These are phyloP conservation scores for Sideroxylon spinosum DNA, from an alignment of 179 eudicot genomes.

Conservation along the genomic window DNA sequence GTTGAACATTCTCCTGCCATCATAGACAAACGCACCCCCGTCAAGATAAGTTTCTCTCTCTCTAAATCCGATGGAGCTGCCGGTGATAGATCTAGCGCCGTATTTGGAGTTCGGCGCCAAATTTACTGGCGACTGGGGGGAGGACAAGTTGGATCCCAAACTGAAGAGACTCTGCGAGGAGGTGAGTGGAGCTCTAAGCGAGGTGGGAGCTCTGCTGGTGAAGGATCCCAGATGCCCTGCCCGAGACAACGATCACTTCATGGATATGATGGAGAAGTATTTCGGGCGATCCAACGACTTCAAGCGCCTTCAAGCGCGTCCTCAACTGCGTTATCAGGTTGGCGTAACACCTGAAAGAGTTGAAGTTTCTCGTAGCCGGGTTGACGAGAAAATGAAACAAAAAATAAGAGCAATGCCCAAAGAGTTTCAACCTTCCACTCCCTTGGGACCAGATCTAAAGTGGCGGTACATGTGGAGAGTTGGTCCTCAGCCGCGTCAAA, in stretches of 20 bases:
- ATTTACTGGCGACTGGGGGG: background rate
- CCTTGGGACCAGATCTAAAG: conserved; percentile 87
- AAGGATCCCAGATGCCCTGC: conserved; percentile 81
- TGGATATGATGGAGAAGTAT: conserved; percentile 92
- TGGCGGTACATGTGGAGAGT: conserved; percentile 99
- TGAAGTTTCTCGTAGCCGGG: conserved; percentile 94
- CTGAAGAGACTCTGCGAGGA: conserved; percentile 47
- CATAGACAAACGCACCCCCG: background rate
- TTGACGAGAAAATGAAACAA: conserved; percentile 72
- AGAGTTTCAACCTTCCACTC: conserved; percentile 59
- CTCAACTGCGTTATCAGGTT: conserved; percentile 91
- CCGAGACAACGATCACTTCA: conserved; percentile 73
- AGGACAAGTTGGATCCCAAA: conserved; percentile 23
- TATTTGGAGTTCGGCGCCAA: conserved; percentile 31
- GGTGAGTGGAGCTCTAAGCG: conserved; percentile 70
- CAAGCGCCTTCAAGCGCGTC: conserved; percentile 81
- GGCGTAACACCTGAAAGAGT: conserved; percentile 99
- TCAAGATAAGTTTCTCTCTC: background rate
- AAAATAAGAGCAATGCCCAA: conserved; percentile 60
- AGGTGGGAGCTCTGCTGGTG: conserved; percentile 82
- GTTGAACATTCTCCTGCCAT: background rate
- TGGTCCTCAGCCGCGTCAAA: conserved; percentile 79
- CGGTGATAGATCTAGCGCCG: conserved; percentile 69
- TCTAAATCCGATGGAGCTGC: conserved; percentile 51
- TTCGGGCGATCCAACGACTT: conserved; percentile 57